These are phyloP conservation scores for Lentinula detonsa DNA, from an alignment of 768 basidiomycete species.

Conservation along the genomic window DNA sequence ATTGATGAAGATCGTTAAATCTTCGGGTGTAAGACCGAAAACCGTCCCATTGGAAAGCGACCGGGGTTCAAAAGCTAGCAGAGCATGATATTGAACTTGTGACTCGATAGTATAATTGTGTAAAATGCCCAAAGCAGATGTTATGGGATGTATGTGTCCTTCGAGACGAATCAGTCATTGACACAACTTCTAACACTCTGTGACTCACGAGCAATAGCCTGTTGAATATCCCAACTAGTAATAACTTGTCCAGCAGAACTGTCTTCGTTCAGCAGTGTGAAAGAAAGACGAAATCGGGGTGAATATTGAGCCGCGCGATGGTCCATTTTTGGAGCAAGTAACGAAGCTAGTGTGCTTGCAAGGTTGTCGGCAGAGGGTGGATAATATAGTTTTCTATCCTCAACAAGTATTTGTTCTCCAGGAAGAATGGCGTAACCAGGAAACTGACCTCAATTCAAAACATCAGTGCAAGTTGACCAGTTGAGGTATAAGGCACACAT, in stretches of 20 bases:
- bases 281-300: slow-evolving; percentile 79
- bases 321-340: slow-evolving; percentile 28
- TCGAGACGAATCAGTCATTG: slow-evolving; percentile 3
- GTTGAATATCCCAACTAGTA: slow-evolving; percentile 67
- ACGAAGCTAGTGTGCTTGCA: slow-evolving; percentile 23
- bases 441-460: slow-evolving; percentile 6
- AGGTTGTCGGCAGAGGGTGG: slow-evolving; percentile 28
- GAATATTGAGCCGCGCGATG: slow-evolving; percentile 70
- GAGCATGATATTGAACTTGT: slow-evolving; percentile 89
- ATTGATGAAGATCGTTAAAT: slow-evolving; percentile 91
- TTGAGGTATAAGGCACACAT: not conserved
- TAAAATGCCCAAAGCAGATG: slow-evolving; percentile 52
- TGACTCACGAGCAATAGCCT: slow-evolving; percentile 54
- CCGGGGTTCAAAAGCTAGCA: slow-evolving; percentile 71
- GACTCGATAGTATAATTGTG: slow-evolving; percentile 95
- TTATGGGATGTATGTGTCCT: slow-evolving; percentile 70
- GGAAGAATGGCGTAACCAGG: not conserved
- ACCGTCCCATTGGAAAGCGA: slow-evolving; percentile 26
- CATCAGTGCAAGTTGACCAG: not conserved
- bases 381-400: slow-evolving; percentile 22
- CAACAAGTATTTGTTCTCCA: slow-evolving; percentile 8
- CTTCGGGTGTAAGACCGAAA: slow-evolving; percentile 68
- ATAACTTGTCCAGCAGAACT: slow-evolving; percentile 56
- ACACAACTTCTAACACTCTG: not conserved
- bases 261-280: slow-evolving; percentile 91